Conservation (phyloP, 768 basidiomycete genomes). For the Mycena haematopus region DNA sequence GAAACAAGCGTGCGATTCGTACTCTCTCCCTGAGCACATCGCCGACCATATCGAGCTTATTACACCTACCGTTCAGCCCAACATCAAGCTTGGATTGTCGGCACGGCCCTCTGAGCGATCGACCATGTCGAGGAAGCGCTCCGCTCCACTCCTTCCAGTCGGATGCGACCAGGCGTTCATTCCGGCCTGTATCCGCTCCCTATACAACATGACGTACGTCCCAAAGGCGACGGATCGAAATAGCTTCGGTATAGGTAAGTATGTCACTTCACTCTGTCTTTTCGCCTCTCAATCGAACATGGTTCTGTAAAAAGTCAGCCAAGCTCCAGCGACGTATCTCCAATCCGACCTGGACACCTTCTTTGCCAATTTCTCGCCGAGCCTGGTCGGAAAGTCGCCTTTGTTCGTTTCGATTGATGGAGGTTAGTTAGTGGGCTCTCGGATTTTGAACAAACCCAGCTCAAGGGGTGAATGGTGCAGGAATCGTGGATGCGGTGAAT, state of each 20-base stretch:
- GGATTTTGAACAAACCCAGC: not conserved
- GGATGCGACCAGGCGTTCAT: conserved; percentile 37
- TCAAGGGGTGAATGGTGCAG: not conserved
- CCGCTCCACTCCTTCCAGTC: conserved; percentile 12
- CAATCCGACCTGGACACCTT: conserved; percentile 52
- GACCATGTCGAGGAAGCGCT: conserved; percentile 14
- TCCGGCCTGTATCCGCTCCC: conserved; percentile 39
- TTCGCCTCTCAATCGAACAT: not conserved
- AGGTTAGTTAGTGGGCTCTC: conserved; percentile 34
- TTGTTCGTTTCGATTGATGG: conserved; percentile 52
- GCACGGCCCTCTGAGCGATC: not conserved
- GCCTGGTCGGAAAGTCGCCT: conserved; percentile 48
- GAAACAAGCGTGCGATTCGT: conserved; percentile 38
- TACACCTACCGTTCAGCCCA: conserved; percentile 43
- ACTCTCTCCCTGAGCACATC: conserved; percentile 40
- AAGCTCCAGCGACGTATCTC: conserved; percentile 49
- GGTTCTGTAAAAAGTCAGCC: conserved; percentile 45
- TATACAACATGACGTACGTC: conserved; percentile 44
- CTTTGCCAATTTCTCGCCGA: conserved; percentile 45
- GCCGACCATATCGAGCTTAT: conserved; percentile 41
- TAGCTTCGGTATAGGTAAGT: conserved; percentile 43
- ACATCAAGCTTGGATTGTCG: conserved; percentile 26
- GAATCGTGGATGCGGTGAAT: conserved; percentile 29
- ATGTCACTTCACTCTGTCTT: not conserved
- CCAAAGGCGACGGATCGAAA: conserved; percentile 38